phyloP scores from a whole-genome alignment of 208 protist species.

The Leishmania gerbilli region DNA sequence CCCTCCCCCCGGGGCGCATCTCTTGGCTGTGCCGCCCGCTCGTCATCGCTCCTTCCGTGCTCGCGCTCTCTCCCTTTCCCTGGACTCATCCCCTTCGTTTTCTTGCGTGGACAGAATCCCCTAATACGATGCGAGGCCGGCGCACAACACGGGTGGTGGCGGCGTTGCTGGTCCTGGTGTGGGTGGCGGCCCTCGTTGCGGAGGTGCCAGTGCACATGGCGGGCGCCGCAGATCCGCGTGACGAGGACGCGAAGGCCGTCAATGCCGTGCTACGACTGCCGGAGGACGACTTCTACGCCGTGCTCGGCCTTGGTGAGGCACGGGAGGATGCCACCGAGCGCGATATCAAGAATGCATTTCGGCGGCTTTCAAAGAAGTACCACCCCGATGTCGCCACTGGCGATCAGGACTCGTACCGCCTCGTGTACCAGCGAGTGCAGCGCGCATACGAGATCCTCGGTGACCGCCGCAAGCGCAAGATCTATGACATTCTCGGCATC shows the following conservation, averaged over 20 bases:
- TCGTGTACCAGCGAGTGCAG: constrained; percentile 79
- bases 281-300: constrained; percentile 74
- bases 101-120: background rate
- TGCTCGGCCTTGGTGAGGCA: constrained; percentile 59
- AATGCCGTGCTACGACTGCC: constrained; percentile 16
- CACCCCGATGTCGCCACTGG: constrained; percentile 80
- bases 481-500: constrained; percentile 92
- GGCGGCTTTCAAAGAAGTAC: constrained; percentile 74
- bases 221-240: background rate
- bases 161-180: constrained; percentile 13
- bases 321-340: constrained; percentile 76
- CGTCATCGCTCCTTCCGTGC: background rate
- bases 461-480: constrained; percentile 87
- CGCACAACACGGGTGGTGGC: constrained; percentile 6
- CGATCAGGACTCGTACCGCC: constrained; percentile 44
- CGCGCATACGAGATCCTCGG: constrained; percentile 92
- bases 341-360: constrained; percentile 81
- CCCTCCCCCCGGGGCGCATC: background rate
- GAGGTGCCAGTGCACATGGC: constrained; percentile 2
- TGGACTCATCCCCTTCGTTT: background rate
- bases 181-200: constrained; percentile 1
- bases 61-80: background rate
- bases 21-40: too few relatives aligned
- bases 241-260: constrained; percentile 13
- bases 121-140: background rate